Evolutionary conservation across 2,329 filamentous ascomycete genomes (phyloP).

Genomic region (Penicillium fuscoglaucum): DNA sequence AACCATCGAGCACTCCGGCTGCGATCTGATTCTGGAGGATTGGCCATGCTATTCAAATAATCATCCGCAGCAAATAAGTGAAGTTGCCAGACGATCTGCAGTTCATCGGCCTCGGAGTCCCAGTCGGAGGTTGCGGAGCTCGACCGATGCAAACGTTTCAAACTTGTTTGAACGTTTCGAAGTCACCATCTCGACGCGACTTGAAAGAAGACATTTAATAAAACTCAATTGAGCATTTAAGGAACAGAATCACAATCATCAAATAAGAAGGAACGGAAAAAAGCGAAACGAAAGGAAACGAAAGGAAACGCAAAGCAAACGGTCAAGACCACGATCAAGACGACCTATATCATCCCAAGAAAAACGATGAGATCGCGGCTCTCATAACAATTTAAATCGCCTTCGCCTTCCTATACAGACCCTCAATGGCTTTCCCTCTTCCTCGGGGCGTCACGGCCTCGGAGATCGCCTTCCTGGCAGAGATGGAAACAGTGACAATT

Average conservation of each 20-base stretch:
- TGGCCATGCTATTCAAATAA: slow-evolving; percentile 31
- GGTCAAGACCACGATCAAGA: not conserved
- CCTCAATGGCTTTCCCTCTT: slow-evolving; percentile 60
- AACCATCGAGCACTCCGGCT: slow-evolving; percentile 40
- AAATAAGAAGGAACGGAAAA: not conserved
- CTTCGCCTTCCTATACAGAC: not conserved
- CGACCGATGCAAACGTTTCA: slow-evolving; percentile 34
- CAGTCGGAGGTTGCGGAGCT: not conserved
- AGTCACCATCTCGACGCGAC: not conserved
- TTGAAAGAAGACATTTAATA: not conserved
- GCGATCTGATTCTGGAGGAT: slow-evolving; percentile 32
- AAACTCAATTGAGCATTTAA: not conserved
- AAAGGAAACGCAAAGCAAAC: not conserved
- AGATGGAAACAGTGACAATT: slow-evolving; percentile 95
- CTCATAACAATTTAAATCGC: not conserved
- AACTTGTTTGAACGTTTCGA: slow-evolving; percentile 22
- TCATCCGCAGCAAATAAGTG: not conserved
- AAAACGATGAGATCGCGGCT: slow-evolving; percentile 1
- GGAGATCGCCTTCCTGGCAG: slow-evolving; percentile 91
- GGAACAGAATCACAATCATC: not conserved
- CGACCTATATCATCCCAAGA: not conserved
- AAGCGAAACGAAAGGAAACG: not conserved
- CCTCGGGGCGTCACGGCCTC: slow-evolving; percentile 72
- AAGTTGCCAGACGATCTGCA: not conserved
- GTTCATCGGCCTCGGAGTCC: not conserved